Base-by-base conservation (phyloP, 257 asterid species). In the Capsicum chinense region DNA sequence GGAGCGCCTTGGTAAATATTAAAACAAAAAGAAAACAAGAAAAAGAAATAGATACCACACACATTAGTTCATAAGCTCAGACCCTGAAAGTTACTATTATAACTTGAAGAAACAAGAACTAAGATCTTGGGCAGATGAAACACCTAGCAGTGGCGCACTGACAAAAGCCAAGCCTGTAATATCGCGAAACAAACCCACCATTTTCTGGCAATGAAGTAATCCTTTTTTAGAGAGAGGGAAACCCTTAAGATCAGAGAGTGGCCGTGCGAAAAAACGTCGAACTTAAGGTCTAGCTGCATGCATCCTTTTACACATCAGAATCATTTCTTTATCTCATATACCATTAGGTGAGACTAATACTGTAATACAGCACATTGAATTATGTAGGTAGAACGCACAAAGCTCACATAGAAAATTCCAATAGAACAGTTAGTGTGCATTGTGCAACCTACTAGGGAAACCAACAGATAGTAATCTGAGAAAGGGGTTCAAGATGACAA, bases 1-100 rank as follows among this genome's bases (percentile, higher is more conserved):
- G 44, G 44, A 50, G 5, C 44, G 47, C 50, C 81, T 52, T 74
- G 81, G 62, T 74, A 74, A 47, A 73, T 73, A 73, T 73, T 48
- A 48, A n/a, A 47, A 19, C n/a, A 48, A 73, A 73, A 48, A 48
- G 60, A 19, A 73, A 73, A 1, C 33, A 26, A 2, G 33, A 26
- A 26, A 26, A 73, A 47, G 48, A 19, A 47, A n/a, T 11, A 16
- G 17, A 7, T 69, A 42, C 56, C 79, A 69, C 15, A 39, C 7
- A 16, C 33, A 69, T 69, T 15, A 2, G 10, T 42, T 39, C 33
- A 4, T 39, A 69, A 39, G 56, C 79, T 42, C 56, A 42, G 56
- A 67, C 35, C 48, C 74, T 35, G 79, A 69, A 42, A 69, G 79
- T 70, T 6, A 42, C 79, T 9, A 70, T 8, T 8, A 70, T 0